phyloP scores from a whole-genome alignment of 208 protist species.

The Balamuthia mandrillaris region DNA sequence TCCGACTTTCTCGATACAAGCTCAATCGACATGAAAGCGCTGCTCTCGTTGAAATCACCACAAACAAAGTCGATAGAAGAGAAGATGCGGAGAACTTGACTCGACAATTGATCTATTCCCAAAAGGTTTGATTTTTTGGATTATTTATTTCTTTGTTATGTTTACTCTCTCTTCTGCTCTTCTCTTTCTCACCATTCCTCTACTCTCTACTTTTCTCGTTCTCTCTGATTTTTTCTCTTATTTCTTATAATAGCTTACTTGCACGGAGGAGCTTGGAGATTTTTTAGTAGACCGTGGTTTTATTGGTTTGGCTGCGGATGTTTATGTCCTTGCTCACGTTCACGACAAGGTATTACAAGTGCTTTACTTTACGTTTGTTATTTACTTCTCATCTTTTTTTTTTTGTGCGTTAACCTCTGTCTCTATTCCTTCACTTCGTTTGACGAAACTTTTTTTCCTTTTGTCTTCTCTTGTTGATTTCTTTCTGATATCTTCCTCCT shows the following conservation, averaged over 20 bases:
- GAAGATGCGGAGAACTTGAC: not conserved
- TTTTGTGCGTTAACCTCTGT: too few relatives aligned
- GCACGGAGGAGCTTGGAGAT: constrained; percentile 6
- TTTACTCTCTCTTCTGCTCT: not conserved
- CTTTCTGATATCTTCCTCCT: too few relatives aligned
- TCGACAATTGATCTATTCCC: not conserved
- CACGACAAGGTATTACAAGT: constrained; percentile 23
- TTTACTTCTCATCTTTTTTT: too few relatives aligned
- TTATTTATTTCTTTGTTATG: not conserved
- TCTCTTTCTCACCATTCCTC: not conserved
- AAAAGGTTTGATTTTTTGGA: not conserved
- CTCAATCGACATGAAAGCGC: too few relatives aligned
- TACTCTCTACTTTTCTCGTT: not conserved
- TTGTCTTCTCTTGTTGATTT: too few relatives aligned
- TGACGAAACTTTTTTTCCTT: too few relatives aligned
- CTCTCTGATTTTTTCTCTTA: not conserved
- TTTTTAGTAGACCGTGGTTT: not conserved
- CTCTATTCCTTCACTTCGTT: too few relatives aligned
- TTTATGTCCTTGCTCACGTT: not conserved
- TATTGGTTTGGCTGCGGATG: not conserved
- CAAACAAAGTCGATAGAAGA: not conserved
- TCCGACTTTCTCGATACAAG: too few relatives aligned
- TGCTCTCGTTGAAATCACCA: too few relatives aligned
- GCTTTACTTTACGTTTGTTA: too few relatives aligned
- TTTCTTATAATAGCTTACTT: not conserved